A percentile compares a stretch with the other conserved stretches of the same genome.
phyloP scores from a whole-genome alignment of 805 yeast species.

The Candida yuanshanica region DNA sequence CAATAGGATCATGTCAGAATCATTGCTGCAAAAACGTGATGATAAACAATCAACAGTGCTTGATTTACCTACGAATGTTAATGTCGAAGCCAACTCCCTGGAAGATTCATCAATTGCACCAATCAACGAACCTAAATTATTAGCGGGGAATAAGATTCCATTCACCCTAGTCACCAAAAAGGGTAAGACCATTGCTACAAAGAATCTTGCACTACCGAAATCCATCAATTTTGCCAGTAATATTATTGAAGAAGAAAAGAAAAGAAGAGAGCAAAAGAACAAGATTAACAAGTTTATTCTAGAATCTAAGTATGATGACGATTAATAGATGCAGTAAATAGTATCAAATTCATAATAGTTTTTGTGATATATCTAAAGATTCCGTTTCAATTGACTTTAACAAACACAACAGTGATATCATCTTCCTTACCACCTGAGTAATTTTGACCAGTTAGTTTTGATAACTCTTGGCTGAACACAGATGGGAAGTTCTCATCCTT shows the following conservation, averaged over 20 bases:
- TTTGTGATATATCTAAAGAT: constrained; percentile 2
- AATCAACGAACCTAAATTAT: constrained; percentile 17
- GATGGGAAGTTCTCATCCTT: constrained; percentile 71
- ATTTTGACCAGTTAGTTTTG: constrained; percentile 56
- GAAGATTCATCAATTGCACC: background rate
- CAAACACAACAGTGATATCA: constrained; percentile 80
- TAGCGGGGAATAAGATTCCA: constrained; percentile 23
- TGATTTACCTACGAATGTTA: constrained; percentile 14
- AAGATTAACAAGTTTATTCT: constrained; percentile 52
- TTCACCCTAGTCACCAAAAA: constrained; percentile 53
- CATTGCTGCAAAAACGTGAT: constrained; percentile 31
- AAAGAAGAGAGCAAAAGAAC: constrained; percentile 47
- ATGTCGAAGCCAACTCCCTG: background rate
- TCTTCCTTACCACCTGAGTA: constrained; percentile 94
- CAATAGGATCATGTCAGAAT: constrained; percentile 44
- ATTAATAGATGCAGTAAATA: background rate
- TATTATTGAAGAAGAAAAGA: constrained; percentile 44
- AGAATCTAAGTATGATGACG: constrained; percentile 29
- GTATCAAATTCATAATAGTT: background rate
- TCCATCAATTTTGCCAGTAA: constrained; percentile 49
- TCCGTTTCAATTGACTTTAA: constrained; percentile 34
- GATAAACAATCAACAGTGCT: constrained; percentile 3
- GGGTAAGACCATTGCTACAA: constrained; percentile 42
- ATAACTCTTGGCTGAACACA: constrained; percentile 78
- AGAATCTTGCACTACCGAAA: constrained; percentile 45